Evolutionary conservation across 2,329 filamentous ascomycete species (phyloP).

Genomic region (Dothideomycetidae sp.): DNA sequence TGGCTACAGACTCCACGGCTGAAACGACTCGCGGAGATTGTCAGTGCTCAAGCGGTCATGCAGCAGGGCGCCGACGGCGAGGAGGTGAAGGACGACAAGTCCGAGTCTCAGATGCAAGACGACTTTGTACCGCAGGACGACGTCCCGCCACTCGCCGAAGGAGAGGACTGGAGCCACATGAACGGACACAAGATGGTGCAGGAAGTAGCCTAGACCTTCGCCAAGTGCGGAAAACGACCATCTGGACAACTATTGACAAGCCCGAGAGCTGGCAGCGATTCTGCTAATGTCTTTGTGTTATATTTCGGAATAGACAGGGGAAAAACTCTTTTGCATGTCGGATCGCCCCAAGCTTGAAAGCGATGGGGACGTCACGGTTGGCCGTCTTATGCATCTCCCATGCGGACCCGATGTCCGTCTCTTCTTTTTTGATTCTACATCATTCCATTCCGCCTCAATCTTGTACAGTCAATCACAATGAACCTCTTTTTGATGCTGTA

Average conservation of each 20-base stretch:
- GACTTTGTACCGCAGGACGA: background rate
- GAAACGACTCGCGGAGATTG: conserved; percentile 95
- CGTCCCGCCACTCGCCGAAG: background rate
- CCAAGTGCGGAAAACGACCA: too few relatives aligned
- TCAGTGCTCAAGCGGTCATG: conserved; percentile 88
- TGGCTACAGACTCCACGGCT: conserved; percentile 94
- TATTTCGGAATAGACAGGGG: too few relatives aligned
- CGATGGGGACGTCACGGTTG: too few relatives aligned
- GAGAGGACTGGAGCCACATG: background rate
- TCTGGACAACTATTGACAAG: too few relatives aligned
- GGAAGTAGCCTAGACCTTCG: background rate
- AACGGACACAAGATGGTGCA: background rate
- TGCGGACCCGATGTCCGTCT: too few relatives aligned
- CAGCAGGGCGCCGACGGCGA: conserved; percentile 20
- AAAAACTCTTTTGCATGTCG: too few relatives aligned
- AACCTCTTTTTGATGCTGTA: too few relatives aligned
- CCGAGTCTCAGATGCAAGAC: background rate
- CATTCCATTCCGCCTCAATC: too few relatives aligned
- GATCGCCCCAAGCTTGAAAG: too few relatives aligned
- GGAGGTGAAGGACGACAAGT: conserved; percentile 14
- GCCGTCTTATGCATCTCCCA: too few relatives aligned
- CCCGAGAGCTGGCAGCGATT: background rate
- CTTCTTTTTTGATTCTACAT: too few relatives aligned
- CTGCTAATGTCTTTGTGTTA: background rate
- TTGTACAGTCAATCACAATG: too few relatives aligned